phyloP scores from a whole-genome alignment of 108 stramenopile genomes.

The Cyclotella baltica region DNA sequence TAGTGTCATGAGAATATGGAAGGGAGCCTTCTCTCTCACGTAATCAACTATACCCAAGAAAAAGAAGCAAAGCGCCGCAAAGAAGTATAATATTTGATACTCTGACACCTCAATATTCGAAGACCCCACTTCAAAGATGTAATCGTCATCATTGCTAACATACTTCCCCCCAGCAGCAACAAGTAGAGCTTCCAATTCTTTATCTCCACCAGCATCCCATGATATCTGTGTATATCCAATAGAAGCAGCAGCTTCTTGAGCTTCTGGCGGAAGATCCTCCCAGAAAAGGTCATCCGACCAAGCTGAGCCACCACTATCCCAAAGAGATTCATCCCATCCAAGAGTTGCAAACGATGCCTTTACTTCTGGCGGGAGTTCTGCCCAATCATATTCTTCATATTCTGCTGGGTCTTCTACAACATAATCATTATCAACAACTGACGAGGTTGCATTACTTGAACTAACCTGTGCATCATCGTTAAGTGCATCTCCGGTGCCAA shows the following conservation, averaged over 20 bases:
- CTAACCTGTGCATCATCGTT: no score
- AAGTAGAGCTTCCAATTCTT: neutral
- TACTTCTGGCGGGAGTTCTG: conserved; percentile 40
- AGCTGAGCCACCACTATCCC: conserved; percentile 29
- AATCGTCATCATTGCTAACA: conserved; percentile 17
- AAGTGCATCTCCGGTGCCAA: neutral
- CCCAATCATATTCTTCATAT: conserved; percentile 46
- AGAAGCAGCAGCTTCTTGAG: conserved; percentile 12
- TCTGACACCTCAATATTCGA: conserved; percentile 8
- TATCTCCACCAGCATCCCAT: conserved; percentile 18
- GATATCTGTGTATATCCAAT: conserved; percentile 13
- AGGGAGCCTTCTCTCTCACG: conserved; percentile 1
- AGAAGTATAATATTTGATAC: conserved; percentile 32
- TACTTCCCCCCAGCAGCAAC: neutral
- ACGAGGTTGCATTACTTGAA: no score
- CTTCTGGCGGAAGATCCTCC: conserved; percentile 17
- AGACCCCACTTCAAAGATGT: neutral
- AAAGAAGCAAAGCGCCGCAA: conserved; percentile 24
- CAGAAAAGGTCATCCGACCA: conserved; percentile 26
- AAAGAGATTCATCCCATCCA: conserved; percentile 44
- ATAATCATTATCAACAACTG: neutral
- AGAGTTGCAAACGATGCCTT: conserved; percentile 30
- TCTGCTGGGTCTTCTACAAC: neutral
- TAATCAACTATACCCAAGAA: conserved; percentile 21
- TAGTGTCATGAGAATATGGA: conserved; percentile 17